Evolutionary conservation across 1,284 basidiomycete genomes (phyloP), one percentile per base, ranked within the genome.

Genomic region (Athelia sp.): DNA sequence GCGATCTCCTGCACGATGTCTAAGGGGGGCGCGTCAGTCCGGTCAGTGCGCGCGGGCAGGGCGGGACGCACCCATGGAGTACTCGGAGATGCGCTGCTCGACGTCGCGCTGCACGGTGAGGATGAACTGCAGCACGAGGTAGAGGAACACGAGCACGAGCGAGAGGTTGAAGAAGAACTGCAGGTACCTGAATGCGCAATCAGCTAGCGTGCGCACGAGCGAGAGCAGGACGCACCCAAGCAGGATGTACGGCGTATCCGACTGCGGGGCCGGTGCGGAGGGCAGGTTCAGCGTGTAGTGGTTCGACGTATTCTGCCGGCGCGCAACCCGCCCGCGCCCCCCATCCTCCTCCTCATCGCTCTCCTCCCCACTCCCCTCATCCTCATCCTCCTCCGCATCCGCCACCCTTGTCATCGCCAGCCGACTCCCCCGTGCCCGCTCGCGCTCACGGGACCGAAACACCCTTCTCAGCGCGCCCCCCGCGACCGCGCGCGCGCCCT

Each of bases 111-210:
- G 88, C 23, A 99, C 84, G 1, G 94, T 95, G 51, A 91, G 73
- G 56, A 98, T 85, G 65, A 97, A 90, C 62, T 89, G 83, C 38
- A 93, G 70, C 36, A 88, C 75, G 46, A 98, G 75, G 63, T 95
- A 98, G 51, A 99, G 72, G 62, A 93, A 89, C 45, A 94, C 74
- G 29, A 90, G 61, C 43, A 95, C 83, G 32, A 98, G 78, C 4
- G 89, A 85, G n/a, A 89, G 73, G 67, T 98, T 97, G 75, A 98
- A 98, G 63, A 91, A 81, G 67, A 98, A 92, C 65, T 98, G 95
- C 14, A 95, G 76, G 65, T 95, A 95, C 54, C 93, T 94, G 62
- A 36, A 32, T 38, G 49, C 31, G 54, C 54, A 61, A 40, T 40
- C 8, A 17, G 15, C 9, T 40, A 21, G 19, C 36, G 36, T 6